Evolutionary conservation across 768 basidiomycete genomes (phyloP).

Genomic region (Cystobasidium ongulense): DNA sequence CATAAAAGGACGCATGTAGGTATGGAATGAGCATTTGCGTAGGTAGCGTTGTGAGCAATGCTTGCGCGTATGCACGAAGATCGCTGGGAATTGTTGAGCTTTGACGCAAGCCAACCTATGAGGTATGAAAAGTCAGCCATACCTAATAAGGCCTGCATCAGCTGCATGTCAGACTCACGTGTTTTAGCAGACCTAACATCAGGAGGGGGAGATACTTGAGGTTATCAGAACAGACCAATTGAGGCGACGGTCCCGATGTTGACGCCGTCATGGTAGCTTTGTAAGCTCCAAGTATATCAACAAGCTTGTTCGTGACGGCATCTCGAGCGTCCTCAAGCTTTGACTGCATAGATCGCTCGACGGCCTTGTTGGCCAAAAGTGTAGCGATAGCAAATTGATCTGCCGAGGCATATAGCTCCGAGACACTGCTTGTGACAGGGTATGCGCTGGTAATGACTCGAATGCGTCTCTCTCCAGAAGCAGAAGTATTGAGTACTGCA

Average conservation of each 20-base stretch:
- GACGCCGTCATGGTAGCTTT: slow-evolving; percentile 94
- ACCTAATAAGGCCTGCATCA: background rate
- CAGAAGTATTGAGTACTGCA: slow-evolving; percentile 87
- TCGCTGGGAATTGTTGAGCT: slow-evolving; percentile 96
- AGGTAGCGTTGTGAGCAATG: slow-evolving; percentile 78
- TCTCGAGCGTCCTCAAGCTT: slow-evolving; percentile 85
- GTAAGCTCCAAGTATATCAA: slow-evolving; percentile 76
- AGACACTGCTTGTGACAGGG: slow-evolving; percentile 76
- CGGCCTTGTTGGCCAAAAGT: slow-evolving; percentile 80
- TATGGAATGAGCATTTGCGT: slow-evolving; percentile 86
- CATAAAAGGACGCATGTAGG: slow-evolving; percentile 90
- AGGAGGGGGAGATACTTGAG: slow-evolving; percentile 88
- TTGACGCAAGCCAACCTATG: slow-evolving; percentile 81
- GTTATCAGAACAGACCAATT: slow-evolving; percentile 85
- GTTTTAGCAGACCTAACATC: slow-evolving; percentile 82
- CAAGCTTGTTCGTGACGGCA: slow-evolving; percentile 69
- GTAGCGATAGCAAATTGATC: slow-evolving; percentile 82
- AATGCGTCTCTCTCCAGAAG: slow-evolving; percentile 73
- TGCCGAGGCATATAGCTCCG: slow-evolving; percentile 80
- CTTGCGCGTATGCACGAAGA: slow-evolving; percentile 88
- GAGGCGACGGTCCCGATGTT: slow-evolving; percentile 86
- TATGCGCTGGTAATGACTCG: slow-evolving; percentile 80
- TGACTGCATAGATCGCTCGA: slow-evolving; percentile 73
- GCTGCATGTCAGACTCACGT: slow-evolving; percentile 53
- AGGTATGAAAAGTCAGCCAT: background rate